phyloP scores from a whole-genome alignment of 176 grass and related monocot genomes.

The Thalia dealbata region DNA sequence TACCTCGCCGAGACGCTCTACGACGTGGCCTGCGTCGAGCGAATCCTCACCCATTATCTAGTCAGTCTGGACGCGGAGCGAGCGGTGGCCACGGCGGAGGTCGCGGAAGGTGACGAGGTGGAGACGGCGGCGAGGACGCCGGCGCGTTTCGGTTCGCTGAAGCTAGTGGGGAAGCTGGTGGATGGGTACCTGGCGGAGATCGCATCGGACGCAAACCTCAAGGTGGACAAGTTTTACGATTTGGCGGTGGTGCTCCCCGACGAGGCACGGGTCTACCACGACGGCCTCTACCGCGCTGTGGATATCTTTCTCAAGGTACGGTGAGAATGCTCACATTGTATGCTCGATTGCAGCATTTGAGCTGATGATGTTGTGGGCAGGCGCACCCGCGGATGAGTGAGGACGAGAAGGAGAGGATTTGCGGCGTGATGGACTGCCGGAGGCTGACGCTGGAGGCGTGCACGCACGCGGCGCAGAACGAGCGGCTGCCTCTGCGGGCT shows the following conservation, averaged over 20 bases:
- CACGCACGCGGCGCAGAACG: slow-evolving; percentile 97
- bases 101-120: slow-evolving; percentile 24
- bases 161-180: slow-evolving; percentile 70
- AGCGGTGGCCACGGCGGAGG: not conserved
- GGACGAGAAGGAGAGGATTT: slow-evolving; percentile 67
- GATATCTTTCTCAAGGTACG: slow-evolving; percentile 88
- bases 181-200: slow-evolving; percentile 87
- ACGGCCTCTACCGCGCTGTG: slow-evolving; percentile 74
- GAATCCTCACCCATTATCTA: slow-evolving; percentile 63
- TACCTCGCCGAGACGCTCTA: slow-evolving; percentile 63
- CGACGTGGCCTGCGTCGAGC: slow-evolving; percentile 76
- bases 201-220: slow-evolving; percentile 68
- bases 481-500: slow-evolving; percentile 78
- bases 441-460: slow-evolving; percentile 95
- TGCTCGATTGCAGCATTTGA: not conserved
- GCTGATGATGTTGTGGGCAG: slow-evolving; percentile 3
- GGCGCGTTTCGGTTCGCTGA: slow-evolving; percentile 29
- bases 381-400: slow-evolving; percentile 54
- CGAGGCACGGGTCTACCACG: slow-evolving; percentile 62
- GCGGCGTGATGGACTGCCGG: slow-evolving; percentile 68
- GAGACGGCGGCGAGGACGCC: slow-evolving; percentile 5
- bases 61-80: slow-evolving; percentile 9
- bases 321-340: not conserved
- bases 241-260: slow-evolving; percentile 65
- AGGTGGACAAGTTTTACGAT: slow-evolving; percentile 56